Base-by-base conservation (phyloP, 2,329 filamentous ascomycete species). In the Magnaporthiopsis rhizophila region DNA sequence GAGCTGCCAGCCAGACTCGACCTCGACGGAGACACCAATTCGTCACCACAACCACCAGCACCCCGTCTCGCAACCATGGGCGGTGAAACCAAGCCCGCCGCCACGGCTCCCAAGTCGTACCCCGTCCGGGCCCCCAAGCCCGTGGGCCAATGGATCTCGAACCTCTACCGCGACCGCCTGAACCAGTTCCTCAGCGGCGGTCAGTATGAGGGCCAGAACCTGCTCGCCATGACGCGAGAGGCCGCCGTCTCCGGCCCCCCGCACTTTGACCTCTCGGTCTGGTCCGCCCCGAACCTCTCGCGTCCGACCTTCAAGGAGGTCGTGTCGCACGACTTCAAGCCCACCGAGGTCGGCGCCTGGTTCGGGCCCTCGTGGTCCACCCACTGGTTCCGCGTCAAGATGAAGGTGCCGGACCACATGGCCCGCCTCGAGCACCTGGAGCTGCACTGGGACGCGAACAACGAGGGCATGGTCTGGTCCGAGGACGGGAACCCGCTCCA, bases 301-400 rank as follows among this genome's bases (percentile, higher is more conserved):
- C 87, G 95, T 21, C 95, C 95, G 2, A 88, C 89, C 3, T 99
- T 99, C 78, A 79, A 93, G 67, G 91, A 97, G 64, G 94, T 93
- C 7, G 79, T 82, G n/a, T 80, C 79, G 61, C 87, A 96, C 69
- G 79, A 88, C 8, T 99, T 94, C 79, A 84, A 83, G 62, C 83
- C 88, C 61, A 90, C 93, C 11, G 80, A 84, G 24, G 86, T 92
- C 64, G 93, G 94, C 65, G 83, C 89, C 65, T 86, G 81, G 8
- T 98, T 98, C 70, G 95, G 95, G 0, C 95, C 95, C 2, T 95
- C 92, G 50, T 99, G 95, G 95, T 90, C 92, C 1, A 99, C 30
- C 95, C 95, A 98, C 76, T 99, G 95, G 95, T 96, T 99, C 83
- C 91, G 88, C 70, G 85, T 97, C 64, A 80, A 88, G 65, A 79